A percentile compares a stretch with the other conserved stretches of the same genome.
These are phyloP conservation scores for Castanea crenata DNA, from an alignment of 306 rosid species.

Conservation along the genomic window DNA sequence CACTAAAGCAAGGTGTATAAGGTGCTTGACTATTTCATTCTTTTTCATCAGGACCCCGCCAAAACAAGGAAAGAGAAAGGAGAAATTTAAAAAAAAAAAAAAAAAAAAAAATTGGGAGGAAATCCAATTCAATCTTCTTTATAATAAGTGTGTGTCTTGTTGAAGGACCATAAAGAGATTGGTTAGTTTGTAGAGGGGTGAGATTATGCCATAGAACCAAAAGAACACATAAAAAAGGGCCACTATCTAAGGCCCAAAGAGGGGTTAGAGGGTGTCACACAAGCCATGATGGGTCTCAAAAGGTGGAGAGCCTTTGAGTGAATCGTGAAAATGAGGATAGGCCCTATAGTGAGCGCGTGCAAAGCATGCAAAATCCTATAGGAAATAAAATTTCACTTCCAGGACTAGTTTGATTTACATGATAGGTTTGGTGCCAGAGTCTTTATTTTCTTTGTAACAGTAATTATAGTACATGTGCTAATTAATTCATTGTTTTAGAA, in stretches of 20 bases:
- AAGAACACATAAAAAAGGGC: slow-evolving; percentile 3
- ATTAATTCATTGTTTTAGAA: slow-evolving; percentile 39
- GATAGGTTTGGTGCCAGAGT: slow-evolving; percentile 8
- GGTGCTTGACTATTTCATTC: too few relatives aligned
- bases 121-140: slow-evolving; percentile 24
- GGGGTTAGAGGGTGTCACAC: neutral
- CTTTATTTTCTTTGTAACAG: neutral
- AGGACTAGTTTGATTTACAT: neutral
- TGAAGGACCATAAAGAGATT: slow-evolving; percentile 1
- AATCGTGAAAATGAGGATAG: slow-evolving; percentile 19
- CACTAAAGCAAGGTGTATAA: too few relatives aligned
- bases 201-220: neutral
- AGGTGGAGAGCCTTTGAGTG: neutral
- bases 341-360: slow-evolving; percentile 4
- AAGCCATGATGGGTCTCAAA: slow-evolving; percentile 14
- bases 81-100: too few relatives aligned
- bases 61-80: neutral
- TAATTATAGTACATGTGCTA: slow-evolving; percentile 32
- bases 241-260: neutral
- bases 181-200: too few relatives aligned
- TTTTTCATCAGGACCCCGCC: neutral
- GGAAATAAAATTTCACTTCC: slow-evolving; percentile 8
- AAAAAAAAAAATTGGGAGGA: neutral
- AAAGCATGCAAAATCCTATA: slow-evolving; percentile 1
- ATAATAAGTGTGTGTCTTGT: slow-evolving; percentile 2